Conservation (phyloP, 2,329 filamentous ascomycete genomes). For the Geosmithia flava region DNA sequence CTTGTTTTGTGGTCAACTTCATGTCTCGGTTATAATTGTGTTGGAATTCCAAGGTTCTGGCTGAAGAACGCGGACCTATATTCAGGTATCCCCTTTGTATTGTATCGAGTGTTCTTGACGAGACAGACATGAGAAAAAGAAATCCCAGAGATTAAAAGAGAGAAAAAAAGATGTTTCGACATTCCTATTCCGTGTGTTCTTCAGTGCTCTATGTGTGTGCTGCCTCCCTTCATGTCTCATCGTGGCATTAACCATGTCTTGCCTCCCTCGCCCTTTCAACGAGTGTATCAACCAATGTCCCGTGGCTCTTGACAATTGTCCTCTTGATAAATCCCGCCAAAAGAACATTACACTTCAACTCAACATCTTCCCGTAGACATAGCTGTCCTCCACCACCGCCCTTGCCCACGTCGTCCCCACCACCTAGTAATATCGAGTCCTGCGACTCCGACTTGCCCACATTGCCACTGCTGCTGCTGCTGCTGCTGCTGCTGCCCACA, state of each 20-base stretch:
- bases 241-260: background rate
- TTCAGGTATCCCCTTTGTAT: no score
- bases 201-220: background rate
- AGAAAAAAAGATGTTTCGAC: background rate
- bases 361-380: conserved; percentile 76
- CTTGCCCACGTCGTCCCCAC: no score
- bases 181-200: no score
- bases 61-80: no score
- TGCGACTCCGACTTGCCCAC: no score
- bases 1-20: no score
- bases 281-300: conserved; percentile 55
- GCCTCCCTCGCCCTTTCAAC: background rate
- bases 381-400: conserved; percentile 33
- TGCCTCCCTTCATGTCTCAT: background rate
- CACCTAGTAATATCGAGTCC: no score
- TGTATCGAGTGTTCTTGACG: no score
- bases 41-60: no score
- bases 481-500: conserved; percentile 55
- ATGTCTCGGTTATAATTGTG: no score
- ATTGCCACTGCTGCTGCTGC: conserved; percentile 9
- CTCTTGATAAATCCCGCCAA: conserved; percentile 69
- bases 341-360: conserved; percentile 66
- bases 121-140: no score
- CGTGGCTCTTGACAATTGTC: conserved; percentile 68
- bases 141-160: background rate